These are phyloP conservation scores for Leccinum barrowsii DNA, from an alignment of 768 basidiomycete species.

Conservation along the genomic window DNA sequence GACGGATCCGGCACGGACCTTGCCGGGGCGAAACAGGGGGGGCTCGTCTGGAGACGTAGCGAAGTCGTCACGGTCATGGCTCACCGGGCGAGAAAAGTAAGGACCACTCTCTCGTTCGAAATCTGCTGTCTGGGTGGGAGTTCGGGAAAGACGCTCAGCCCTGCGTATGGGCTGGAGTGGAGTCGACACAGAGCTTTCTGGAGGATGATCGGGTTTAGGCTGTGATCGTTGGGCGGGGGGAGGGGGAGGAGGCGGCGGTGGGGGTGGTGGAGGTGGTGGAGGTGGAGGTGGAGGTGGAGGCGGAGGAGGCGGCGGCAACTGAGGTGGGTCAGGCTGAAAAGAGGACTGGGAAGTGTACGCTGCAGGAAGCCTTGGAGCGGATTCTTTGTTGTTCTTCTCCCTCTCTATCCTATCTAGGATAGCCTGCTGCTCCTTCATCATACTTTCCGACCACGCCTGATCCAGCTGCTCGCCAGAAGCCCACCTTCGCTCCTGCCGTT, in stretches of 20 bases:
- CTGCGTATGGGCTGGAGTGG: constrained; percentile 14
- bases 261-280: background rate
- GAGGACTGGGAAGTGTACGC: background rate
- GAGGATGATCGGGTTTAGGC: background rate
- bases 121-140: constrained; percentile 19
- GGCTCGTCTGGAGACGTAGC: constrained; percentile 19
- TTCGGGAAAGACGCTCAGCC: constrained; percentile 15
- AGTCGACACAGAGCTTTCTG: constrained; percentile 9
- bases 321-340: constrained; percentile 7
- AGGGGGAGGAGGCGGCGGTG: background rate
- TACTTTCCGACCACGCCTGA: constrained; percentile 31
- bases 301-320: background rate
- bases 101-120: constrained; percentile 20
- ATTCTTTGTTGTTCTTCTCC: constrained; percentile 28
- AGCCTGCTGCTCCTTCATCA: constrained; percentile 38
- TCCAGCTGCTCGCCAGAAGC: constrained; percentile 37
- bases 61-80: constrained; percentile 20
- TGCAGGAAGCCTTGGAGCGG: background rate
- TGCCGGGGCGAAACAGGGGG: constrained; percentile 15
- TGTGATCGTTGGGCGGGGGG: constrained; percentile 1
- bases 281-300: background rate
- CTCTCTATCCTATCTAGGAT: constrained; percentile 49
- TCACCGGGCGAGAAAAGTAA: constrained; percentile 17
- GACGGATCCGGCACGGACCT: constrained; percentile 26
- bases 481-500: constrained; percentile 51